phyloP scores from a whole-genome alignment of 2,329 filamentous ascomycete species.

The Penicillium sp. region DNA sequence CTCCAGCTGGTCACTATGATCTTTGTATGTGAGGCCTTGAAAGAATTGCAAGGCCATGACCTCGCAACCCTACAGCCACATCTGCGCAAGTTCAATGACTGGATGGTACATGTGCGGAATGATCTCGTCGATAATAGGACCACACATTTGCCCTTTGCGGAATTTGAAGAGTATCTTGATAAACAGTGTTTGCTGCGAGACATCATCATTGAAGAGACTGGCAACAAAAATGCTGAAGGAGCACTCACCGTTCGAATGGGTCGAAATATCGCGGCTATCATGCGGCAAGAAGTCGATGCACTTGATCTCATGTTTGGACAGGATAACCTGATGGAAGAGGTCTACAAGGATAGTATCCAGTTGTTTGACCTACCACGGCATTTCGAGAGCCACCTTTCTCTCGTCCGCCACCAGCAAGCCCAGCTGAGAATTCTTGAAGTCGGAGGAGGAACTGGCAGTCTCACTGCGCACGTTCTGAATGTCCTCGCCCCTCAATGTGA shows the following conservation, averaged over 20 bases:
- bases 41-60: conserved; percentile 20
- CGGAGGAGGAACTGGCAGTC: conserved; percentile 36
- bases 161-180: conserved; percentile 24
- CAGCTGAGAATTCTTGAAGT: conserved; percentile 28
- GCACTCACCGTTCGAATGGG: conserved; percentile 37
- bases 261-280: conserved; percentile 31
- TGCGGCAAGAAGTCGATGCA: conserved; percentile 35
- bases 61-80: conserved; percentile 27
- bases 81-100: conserved; percentile 33
- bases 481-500: conserved; percentile 18
- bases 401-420: conserved; percentile 26
- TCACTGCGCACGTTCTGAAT: conserved; percentile 26
- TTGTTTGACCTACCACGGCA: conserved; percentile 27
- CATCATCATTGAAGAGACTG: conserved; percentile 26
- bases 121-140: conserved; percentile 27
- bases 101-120: conserved; percentile 29
- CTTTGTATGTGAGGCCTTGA: conserved; percentile 33
- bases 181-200: conserved; percentile 30
- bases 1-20: conserved; percentile 36
- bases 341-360: conserved; percentile 33
- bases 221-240: conserved; percentile 32
- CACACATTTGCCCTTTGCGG: conserved; percentile 25
- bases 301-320: conserved; percentile 40
- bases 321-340: conserved; percentile 34
- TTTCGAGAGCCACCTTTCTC: conserved; percentile 20